Percentiles rank a stretch among this genome's conserved stretches.
Conservation (phyloP, 768 basidiomycete species). For the Coprinopsis strossmayeri region DNA sequence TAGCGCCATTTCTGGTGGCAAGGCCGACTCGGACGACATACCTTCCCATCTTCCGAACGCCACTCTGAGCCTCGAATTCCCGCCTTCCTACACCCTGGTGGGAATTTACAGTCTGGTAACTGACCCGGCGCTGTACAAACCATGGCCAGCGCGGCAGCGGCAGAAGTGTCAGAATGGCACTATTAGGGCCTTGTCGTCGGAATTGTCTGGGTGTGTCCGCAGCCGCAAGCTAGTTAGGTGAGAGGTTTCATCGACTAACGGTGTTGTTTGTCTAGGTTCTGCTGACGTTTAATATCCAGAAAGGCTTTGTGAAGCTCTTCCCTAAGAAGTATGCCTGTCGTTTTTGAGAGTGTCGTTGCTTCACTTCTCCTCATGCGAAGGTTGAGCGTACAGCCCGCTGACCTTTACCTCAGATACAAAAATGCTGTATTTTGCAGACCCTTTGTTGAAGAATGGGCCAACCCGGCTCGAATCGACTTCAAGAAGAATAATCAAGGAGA, state of each 20-base stretch:
- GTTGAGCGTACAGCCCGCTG: no score
- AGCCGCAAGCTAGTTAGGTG: neutral
- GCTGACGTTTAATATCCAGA: slow-evolving; percentile 68
- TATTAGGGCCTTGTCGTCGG: slow-evolving; percentile 60
- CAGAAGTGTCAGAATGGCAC: slow-evolving; percentile 79
- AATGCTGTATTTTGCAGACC: slow-evolving; percentile 86
- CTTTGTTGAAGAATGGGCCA: slow-evolving; percentile 77
- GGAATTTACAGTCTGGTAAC: slow-evolving; percentile 80
- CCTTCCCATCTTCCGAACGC: slow-evolving; percentile 48
- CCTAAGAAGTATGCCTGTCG: slow-evolving; percentile 42
- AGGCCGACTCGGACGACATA: slow-evolving; percentile 21
- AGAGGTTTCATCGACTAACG: neutral
- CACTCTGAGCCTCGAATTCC: slow-evolving; percentile 58
- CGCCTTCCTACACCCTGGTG: slow-evolving; percentile 80
- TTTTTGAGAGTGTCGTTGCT: no score
- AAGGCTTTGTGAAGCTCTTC: slow-evolving; percentile 57
- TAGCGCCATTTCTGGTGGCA: neutral
- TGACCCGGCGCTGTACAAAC: slow-evolving; percentile 59
- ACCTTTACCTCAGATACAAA: no score
- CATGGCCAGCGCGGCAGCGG: no score
- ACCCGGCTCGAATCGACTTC: slow-evolving; percentile 38
- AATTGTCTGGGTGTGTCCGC: slow-evolving; percentile 54
- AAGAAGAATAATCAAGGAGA: slow-evolving; percentile 22
- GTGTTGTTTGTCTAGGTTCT: slow-evolving; percentile 36
- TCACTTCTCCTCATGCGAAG: no score